Evolutionary conservation across 371 early-diverging fungal species (phyloP).

Genomic region (Mortierella sp.): DNA sequence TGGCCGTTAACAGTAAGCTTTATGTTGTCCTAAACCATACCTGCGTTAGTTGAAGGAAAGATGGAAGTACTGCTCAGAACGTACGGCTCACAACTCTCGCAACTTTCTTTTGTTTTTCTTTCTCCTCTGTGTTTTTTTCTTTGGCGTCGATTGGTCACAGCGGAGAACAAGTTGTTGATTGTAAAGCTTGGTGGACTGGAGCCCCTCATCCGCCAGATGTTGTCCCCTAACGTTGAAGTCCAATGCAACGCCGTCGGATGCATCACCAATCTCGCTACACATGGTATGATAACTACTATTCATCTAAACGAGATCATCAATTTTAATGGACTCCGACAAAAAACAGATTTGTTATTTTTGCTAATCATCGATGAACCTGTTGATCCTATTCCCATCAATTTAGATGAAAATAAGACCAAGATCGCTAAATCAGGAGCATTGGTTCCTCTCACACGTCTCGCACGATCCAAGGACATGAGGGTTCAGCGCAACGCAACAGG

Average conservation of each 20-base stretch:
- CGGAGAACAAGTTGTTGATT: slow-evolving; percentile 88
- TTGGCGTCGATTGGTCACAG: slow-evolving; percentile 51
- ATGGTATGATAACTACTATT: slow-evolving; percentile 64
- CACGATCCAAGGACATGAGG: slow-evolving; percentile 87
- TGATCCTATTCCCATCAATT: not conserved
- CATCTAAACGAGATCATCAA: not conserved
- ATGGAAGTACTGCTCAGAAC: not conserved
- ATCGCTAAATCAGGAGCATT: slow-evolving; percentile 92
- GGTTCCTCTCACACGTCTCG: slow-evolving; percentile 81
- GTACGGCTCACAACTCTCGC: not conserved
- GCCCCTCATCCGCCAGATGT: slow-evolving; percentile 92
- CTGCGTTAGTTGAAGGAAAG: slow-evolving; percentile 2
- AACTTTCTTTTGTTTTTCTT: slow-evolving; percentile 10
- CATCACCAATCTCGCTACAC: slow-evolving; percentile 94
- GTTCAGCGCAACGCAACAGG: slow-evolving; percentile 96
- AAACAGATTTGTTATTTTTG: not conserved
- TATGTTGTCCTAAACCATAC: slow-evolving; percentile 5
- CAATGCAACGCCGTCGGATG: slow-evolving; percentile 98
- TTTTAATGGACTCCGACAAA: not conserved
- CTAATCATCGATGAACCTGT: not conserved
- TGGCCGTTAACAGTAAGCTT: slow-evolving; percentile 86
- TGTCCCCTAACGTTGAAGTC: slow-evolving; percentile 89
- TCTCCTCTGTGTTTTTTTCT: not conserved
- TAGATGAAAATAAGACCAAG: slow-evolving; percentile 91
- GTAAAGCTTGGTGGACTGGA: slow-evolving; percentile 91